A percentile compares a stretch with the other conserved stretches of the same genome.
These are phyloP conservation scores for Phytopythium chamaehyphon DNA, from an alignment of 352 stramenopile genomes.

Conservation along the genomic window DNA sequence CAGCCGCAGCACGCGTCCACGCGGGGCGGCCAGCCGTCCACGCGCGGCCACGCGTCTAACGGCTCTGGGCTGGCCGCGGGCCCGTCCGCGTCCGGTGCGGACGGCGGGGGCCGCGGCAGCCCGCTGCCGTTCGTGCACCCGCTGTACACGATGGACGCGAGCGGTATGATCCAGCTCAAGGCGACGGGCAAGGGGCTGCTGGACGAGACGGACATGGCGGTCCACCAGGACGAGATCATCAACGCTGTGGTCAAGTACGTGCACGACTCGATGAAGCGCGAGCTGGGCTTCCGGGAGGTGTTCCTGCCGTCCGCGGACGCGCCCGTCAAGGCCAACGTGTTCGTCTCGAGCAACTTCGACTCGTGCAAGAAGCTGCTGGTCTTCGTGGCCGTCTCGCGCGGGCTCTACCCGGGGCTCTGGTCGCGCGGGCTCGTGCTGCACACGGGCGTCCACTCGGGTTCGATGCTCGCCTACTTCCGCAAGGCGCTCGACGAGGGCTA, in stretches of 20 bases:
- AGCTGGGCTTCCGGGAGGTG: conserved; percentile 76
- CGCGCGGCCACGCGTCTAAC: conserved; percentile 6
- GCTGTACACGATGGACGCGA: conserved; percentile 79
- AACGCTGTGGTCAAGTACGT: conserved; percentile 85
- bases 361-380: conserved; percentile 80
- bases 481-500: conserved; percentile 83
- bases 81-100: conserved; percentile 2
- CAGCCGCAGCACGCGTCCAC: conserved; percentile 17
- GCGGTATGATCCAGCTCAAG: conserved; percentile 85
- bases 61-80: conserved; percentile 7
- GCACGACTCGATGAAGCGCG: conserved; percentile 78
- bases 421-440: conserved; percentile 82
- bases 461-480: conserved; percentile 88
- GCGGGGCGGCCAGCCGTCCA: background rate
- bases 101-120: conserved; percentile 14
- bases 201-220: conserved; percentile 77
- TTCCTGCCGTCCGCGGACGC: conserved; percentile 64
- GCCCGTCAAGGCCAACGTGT: conserved; percentile 80
- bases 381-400: conserved; percentile 80
- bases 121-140: conserved; percentile 69
- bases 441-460: conserved; percentile 80
- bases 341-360: conserved; percentile 80
- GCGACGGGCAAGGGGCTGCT: conserved; percentile 68
- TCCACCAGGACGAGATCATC: conserved; percentile 89
- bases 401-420: conserved; percentile 81